Percentiles rank a stretch among this genome's conserved stretches.
These are phyloP conservation scores for Phytophthora agathidicida DNA, from an alignment of 352 stramenopile species.

Conservation along the genomic window DNA sequence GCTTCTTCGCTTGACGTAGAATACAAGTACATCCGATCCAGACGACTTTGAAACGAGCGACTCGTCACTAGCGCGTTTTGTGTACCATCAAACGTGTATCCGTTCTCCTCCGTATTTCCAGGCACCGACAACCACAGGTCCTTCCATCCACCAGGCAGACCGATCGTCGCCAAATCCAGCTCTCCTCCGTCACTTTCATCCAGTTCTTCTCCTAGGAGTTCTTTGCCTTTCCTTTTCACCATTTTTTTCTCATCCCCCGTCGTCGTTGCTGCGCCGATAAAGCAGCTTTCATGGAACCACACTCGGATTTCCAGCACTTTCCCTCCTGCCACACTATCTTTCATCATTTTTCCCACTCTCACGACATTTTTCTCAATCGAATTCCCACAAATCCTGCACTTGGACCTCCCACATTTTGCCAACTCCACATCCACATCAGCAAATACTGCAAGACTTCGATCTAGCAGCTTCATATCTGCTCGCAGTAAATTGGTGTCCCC, in stretches of 20 bases:
- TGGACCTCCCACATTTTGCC: constrained; percentile 55
- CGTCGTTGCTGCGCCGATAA: constrained; percentile 30
- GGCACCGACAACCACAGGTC: constrained; percentile 72
- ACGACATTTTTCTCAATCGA: constrained; percentile 50
- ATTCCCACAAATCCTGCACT: constrained; percentile 57
- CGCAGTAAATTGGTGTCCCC: constrained; percentile 76
- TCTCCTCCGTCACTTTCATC: constrained; percentile 8
- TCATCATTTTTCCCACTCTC: constrained; percentile 60
- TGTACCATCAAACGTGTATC: constrained; percentile 74
- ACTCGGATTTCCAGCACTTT: constrained; percentile 52
- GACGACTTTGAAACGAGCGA: constrained; percentile 64
- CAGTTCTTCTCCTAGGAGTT: constrained; percentile 12
- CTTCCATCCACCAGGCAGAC: constrained; percentile 61
- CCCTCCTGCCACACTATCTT: constrained; percentile 52
- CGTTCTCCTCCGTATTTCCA: constrained; percentile 79
- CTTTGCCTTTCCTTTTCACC: constrained; percentile 22
- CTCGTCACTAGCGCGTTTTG: constrained; percentile 66
- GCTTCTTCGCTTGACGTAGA: constrained; percentile 13
- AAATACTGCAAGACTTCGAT: constrained; percentile 33
- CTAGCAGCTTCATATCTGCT: constrained; percentile 65
- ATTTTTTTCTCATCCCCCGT: constrained; percentile 50
- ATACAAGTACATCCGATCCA: constrained; percentile 83
- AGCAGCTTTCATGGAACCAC: constrained; percentile 71
- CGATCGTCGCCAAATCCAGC: constrained; percentile 38
- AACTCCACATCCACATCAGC: constrained; percentile 59